Percentiles rank a stretch among this genome's conserved stretches.
These are phyloP conservation scores for Suhomyces prunicola DNA, from an alignment of 805 yeast genomes.

Conservation along the genomic window DNA sequence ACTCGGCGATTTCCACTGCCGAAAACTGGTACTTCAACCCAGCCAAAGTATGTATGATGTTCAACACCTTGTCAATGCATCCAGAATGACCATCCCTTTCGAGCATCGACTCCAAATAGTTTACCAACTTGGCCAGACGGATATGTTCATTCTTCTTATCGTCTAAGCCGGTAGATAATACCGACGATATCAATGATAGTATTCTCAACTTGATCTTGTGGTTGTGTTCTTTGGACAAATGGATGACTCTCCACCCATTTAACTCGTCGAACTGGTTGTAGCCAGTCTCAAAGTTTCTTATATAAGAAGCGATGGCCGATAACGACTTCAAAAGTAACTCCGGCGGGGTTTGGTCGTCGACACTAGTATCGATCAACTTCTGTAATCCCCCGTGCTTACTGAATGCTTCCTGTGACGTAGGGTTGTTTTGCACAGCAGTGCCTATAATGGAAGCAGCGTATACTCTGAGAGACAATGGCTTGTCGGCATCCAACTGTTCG, in stretches of 20 bases:
- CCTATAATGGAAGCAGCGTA: conserved; percentile 75
- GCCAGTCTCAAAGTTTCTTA: conserved; percentile 64
- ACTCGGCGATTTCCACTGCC: conserved; percentile 36
- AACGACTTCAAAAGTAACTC: conserved; percentile 59
- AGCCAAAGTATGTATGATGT: conserved; percentile 46
- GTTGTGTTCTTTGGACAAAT: conserved; percentile 20
- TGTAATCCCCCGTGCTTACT: conserved; percentile 49
- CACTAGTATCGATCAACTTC: conserved; percentile 44
- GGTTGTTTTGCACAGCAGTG: conserved; percentile 91
- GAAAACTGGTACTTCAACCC: conserved; percentile 43
- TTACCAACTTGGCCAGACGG: conserved; percentile 29
- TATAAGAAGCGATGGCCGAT: conserved; percentile 70
- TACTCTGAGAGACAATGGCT: conserved; percentile 42
- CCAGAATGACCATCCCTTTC: conserved; percentile 40
- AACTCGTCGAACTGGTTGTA: conserved; percentile 51
- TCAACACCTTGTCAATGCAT: conserved; percentile 55
- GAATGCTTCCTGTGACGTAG: conserved; percentile 66
- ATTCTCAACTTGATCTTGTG: conserved; percentile 51
- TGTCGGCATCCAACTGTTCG: conserved; percentile 44
- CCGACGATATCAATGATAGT: conserved; percentile 56
- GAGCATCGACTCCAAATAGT: conserved; percentile 31
- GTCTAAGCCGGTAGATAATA: conserved; percentile 51
- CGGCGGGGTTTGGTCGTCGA: conserved; percentile 16
- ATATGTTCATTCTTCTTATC: conserved; percentile 40
- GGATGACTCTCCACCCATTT: conserved; percentile 62